Evolutionary conservation across 73 alveolate genomes (phyloP), one percentile per base, ranked within the genome.

Genomic region (Paramecium pentaurelia): DNA sequence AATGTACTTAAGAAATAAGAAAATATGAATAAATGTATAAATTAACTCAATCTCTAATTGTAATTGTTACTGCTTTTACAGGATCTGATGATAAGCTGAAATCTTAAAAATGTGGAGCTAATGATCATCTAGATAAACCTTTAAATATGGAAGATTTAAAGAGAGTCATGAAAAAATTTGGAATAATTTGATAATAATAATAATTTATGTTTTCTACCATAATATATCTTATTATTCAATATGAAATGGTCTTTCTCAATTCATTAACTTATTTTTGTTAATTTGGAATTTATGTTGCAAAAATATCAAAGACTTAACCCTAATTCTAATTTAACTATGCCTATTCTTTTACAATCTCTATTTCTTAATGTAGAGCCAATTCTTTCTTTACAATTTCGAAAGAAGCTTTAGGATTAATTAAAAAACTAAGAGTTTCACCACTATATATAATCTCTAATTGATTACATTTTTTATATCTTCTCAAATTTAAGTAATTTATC

Each of bases 51-150:
- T 44, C 70, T 38, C 44, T 71, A 30, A 71, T 89, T 6, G 25
- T 89, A 11, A 89, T 89, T 3, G 94, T 89, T 1, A 71, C 94
- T 44, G 94, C 92, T 27, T 89, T 89, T 51, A 45, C 91, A 11
- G 34, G 36, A 38, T 30, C 71, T 42, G 94, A 89, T 25, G 94
- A 89, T n/a, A 89, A 89, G 36, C 38, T 30, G 3, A 89, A 89
- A 89, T 77, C 94, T 6, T 37, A 71, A 77, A 71, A 64, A 71
- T 58, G 92, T 18, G 94, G 94, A 12, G 94, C 94, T 5, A 83
- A 89, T 47, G 94, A 70, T 89, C 88, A 71, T 71, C 51, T 89
- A 30, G 77, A 77, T 22, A 89, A 89, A 44, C 94, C 94, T 12
- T 59, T 89, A 64, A 89, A 73, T 73, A 60, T 89, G 34, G 88